Percentiles rank a stretch among this genome's conserved stretches.
phyloP scores from a whole-genome alignment of 257 asterid species.

The Fraxinus quadrangulata region DNA sequence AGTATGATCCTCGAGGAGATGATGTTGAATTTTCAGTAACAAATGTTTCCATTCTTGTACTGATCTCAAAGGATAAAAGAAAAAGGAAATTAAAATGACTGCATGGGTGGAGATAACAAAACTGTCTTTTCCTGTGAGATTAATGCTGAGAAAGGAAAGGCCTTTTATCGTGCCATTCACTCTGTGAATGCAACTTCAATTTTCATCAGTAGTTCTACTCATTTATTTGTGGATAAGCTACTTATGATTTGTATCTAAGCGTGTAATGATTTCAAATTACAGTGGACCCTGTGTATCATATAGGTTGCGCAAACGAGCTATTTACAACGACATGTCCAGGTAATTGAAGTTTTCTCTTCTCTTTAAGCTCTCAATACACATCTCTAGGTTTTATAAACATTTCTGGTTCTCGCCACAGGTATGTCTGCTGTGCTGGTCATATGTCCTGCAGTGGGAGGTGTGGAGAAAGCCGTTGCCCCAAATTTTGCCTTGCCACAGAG shows the following conservation, averaged over 20 bases:
- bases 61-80: neutral
- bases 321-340: slow-evolving; percentile 98
- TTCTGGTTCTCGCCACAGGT: slow-evolving; percentile 46
- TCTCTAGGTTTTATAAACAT: slow-evolving; percentile 13
- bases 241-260: neutral
- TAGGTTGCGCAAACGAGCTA: slow-evolving; percentile 93
- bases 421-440: slow-evolving; percentile 95
- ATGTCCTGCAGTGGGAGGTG: slow-evolving; percentile 99
- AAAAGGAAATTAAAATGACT: neutral
- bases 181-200: neutral
- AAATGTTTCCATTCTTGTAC: neutral
- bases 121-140: neutral
- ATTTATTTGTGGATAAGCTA: neutral
- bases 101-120: neutral
- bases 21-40: neutral
- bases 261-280: slow-evolving; percentile 30
- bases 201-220: neutral
- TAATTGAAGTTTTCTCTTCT: slow-evolving; percentile 30
- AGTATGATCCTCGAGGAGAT: neutral
- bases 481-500: slow-evolving; percentile 98
- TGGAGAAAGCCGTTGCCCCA: slow-evolving; percentile 97
- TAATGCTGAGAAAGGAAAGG: neutral
- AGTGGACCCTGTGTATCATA: slow-evolving; percentile 94
- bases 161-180: neutral
- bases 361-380: slow-evolving; percentile 7